Conservation (phyloP, 192 early-diverging fungal species). For the Linnemannia schmuckeri region DNA sequence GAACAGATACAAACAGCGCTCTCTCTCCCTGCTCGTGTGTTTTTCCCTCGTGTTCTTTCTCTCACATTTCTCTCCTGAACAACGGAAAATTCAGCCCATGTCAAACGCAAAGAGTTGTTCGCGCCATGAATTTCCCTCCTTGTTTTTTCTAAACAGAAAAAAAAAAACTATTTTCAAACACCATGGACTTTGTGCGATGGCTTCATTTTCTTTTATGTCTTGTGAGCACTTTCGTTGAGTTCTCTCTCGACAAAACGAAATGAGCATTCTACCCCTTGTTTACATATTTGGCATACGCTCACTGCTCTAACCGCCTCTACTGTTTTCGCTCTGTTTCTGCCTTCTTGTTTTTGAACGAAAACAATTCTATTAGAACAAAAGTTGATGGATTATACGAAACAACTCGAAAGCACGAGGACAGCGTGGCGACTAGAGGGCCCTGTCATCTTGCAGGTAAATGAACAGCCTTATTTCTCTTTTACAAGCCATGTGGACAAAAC, state of each 20-base stretch:
- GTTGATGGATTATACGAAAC: slow-evolving; percentile 41
- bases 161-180: slow-evolving; percentile 10
- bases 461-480: not conserved
- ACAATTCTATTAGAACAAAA: slow-evolving; percentile 39
- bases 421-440: slow-evolving; percentile 53
- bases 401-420: slow-evolving; percentile 34
- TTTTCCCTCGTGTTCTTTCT: not conserved
- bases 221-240: slow-evolving; percentile 3
- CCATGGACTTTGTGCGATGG: not conserved
- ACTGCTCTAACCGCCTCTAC: not conserved
- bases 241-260: not conserved
- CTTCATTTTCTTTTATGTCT: slow-evolving; percentile 3
- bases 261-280: slow-evolving; percentile 12
- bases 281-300: not conserved
- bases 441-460: slow-evolving; percentile 35
- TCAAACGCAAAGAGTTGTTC: too few relatives aligned
- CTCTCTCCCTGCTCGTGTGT: not conserved
- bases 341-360: not conserved
- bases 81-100: not conserved
- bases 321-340: not conserved
- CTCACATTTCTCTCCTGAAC: too few relatives aligned
- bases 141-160: not conserved
- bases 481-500: not conserved
- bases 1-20: not conserved
- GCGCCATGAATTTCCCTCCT: not conserved